A percentile compares a stretch with the other conserved stretches of the same genome.
Evolutionary conservation across 2,329 filamentous ascomycete genomes (phyloP).

Genomic region (Botrytis byssoidea): DNA sequence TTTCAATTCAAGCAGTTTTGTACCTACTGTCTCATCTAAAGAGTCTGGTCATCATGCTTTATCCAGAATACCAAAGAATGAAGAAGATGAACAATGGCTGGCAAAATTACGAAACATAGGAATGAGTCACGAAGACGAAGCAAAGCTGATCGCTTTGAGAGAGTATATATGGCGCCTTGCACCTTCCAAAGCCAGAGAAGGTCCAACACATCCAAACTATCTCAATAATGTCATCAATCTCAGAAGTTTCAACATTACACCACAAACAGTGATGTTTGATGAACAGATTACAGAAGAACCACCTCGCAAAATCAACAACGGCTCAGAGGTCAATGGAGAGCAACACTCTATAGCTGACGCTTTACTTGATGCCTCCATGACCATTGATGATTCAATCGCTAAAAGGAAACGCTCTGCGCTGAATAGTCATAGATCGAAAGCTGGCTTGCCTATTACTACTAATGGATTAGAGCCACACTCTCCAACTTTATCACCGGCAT

Average conservation of each 20-base stretch:
- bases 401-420: conserved; percentile 52
- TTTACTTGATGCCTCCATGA: conserved; percentile 85
- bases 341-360: conserved; percentile 84
- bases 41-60: conserved; percentile 59
- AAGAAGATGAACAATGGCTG: conserved; percentile 96
- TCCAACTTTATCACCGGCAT: conserved; percentile 30
- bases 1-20: conserved; percentile 55
- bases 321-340: conserved; percentile 39
- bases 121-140: conserved; percentile 78
- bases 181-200: conserved; percentile 54
- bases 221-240: conserved; percentile 73
- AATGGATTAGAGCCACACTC: conserved; percentile 28
- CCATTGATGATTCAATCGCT: conserved; percentile 67
- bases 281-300: conserved; percentile 57
- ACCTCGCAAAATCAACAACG: conserved; percentile 38
- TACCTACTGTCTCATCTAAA: conserved; percentile 54
- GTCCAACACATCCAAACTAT: conserved; percentile 37
- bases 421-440: conserved; percentile 51
- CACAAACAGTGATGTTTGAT: conserved; percentile 91
- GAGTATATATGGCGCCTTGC: conserved; percentile 91
- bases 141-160: conserved; percentile 79
- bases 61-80: conserved; percentile 68
- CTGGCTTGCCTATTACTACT: conserved; percentile 31
- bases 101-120: conserved; percentile 79
- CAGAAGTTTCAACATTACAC: conserved; percentile 71